Base-by-base conservation (phyloP, 768 basidiomycete species). In the Boletus coccyginus region DNA sequence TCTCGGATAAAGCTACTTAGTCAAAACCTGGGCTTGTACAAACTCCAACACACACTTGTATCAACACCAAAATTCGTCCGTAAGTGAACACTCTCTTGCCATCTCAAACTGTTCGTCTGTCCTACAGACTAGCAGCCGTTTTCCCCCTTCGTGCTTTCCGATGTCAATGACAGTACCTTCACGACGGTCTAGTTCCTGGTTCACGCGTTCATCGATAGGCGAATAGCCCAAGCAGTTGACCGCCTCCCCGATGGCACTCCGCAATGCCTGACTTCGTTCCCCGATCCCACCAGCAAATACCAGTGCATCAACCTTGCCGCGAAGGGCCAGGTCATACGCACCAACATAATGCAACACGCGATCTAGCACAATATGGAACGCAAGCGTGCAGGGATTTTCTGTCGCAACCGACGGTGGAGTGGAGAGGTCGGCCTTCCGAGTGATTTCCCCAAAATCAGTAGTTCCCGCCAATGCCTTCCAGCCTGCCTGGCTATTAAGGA, bases 281-380 rank as follows among this genome's bases (percentile, higher is more conserved):
- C 94, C 94, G 50, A 97, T 92, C 0, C 93, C 93, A 4, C 94
- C 93, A 0, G 90, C 80, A 68, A 95, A 94, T 13, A 94, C 89
- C 41, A 95, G 65, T 2, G 87, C 92, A 67, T 94, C 88, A 12
- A 94, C 81, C 27, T 76, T 57, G 16, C 82, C 81, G 33, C 77
- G 77, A 24, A 94, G 80, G 67, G 90, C 87, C 62, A 92, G 74
- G 62, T 86, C 83, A 69, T 92, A 94, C 46, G 84, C 78, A 7
- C 88, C 92, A 45, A 92, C 70, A 60, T 77, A 92, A 62, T 86
- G 79, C 53, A 90, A 63, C 46, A 95, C 77, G 19, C 92, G 77
- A 70, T 95, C 92, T 11, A 87, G 74, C 63, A 94, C 83, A 35
- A 94, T 69, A n/a, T 86, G 78, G 64, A 92, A 93, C 12, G 92